These are phyloP conservation scores for Micractinium sp. DNA, from an alignment of 139 green algal genomes.

Conservation along the genomic window DNA sequence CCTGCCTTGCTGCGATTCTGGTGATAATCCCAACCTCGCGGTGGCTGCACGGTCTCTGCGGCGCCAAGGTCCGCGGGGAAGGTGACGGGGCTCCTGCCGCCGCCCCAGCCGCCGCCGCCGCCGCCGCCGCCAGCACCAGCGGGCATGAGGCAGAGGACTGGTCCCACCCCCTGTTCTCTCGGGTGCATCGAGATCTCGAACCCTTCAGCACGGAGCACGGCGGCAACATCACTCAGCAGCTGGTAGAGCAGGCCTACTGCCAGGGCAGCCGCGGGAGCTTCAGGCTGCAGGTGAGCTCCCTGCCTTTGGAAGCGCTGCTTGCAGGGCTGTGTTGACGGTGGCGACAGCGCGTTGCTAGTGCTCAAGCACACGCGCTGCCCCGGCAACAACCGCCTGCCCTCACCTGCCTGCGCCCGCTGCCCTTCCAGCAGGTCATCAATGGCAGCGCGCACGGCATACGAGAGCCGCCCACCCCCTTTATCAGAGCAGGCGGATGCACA, in stretches of 20 bases:
- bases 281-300: neutral
- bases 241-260: constrained; percentile 27
- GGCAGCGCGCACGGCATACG: too few species aligned
- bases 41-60: too few species aligned
- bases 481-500: too few species aligned
- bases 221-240: neutral
- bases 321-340: too few species aligned
- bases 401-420: too few species aligned
- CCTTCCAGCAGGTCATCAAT: too few species aligned
- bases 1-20: neutral
- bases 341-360: too few species aligned
- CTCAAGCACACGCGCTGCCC: too few species aligned
- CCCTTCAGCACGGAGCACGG: neutral
- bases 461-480: too few species aligned
- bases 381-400: too few species aligned
- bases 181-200: neutral
- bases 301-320: too few species aligned
- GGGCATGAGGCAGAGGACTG: neutral
- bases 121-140: neutral
- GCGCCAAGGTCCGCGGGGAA: too few species aligned
- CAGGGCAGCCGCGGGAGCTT: neutral
- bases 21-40: neutral
- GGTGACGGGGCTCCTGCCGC: neutral
- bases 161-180: neutral
- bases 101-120: neutral